phyloP scores from a whole-genome alignment of 192 early-diverging fungal genomes.

The Coemansia sp. region DNA sequence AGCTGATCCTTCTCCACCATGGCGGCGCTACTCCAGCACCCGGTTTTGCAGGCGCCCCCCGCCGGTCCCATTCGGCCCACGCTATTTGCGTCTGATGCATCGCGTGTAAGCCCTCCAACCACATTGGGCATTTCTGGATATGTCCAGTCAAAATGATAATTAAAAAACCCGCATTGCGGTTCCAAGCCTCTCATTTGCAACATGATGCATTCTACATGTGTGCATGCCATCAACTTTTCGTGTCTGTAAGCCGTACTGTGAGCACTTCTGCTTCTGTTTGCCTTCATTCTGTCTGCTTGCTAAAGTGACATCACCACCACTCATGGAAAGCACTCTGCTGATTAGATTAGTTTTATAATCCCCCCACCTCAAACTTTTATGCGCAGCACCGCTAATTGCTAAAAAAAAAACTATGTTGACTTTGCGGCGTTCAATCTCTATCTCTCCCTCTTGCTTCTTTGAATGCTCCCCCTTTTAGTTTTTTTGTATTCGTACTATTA shows the following conservation, averaged over 20 bases:
- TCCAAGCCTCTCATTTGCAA: slow-evolving; percentile 9
- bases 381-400: neutral
- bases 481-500: neutral
- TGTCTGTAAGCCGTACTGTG: neutral
- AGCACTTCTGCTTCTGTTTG: neutral
- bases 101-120: neutral
- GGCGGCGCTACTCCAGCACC: neutral
- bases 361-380: neutral
- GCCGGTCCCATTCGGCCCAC: neutral
- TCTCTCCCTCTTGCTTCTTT: slow-evolving; percentile 1
- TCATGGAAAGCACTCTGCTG: neutral
- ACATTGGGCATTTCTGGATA: neutral
- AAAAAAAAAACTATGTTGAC: neutral
- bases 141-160: neutral
- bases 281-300: neutral
- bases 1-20: neutral
- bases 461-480: neutral
- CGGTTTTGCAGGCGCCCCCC: neutral
- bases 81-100: neutral
- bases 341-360: neutral
- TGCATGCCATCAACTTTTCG: neutral
- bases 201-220: slow-evolving; percentile 5
- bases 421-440: neutral
- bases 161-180: neutral
- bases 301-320: neutral